Evolutionary conservation across 2,329 filamentous ascomycete genomes (phyloP).

Genomic region (Colletotrichum sp.): DNA sequence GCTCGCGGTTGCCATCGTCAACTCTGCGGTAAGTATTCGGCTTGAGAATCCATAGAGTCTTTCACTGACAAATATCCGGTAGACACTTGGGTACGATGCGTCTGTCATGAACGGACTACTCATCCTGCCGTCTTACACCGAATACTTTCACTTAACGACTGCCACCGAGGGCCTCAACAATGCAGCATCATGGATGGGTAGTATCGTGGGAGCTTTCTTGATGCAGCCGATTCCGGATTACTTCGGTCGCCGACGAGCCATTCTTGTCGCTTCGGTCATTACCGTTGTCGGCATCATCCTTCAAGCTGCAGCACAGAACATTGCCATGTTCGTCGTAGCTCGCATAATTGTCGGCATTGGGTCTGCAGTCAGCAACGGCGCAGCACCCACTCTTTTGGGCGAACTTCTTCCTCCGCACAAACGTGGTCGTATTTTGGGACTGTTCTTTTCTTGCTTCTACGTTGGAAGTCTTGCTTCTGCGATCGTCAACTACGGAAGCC

Average conservation of each 20-base stretch:
- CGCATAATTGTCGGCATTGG: conserved; percentile 55
- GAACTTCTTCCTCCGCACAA: conserved; percentile 48
- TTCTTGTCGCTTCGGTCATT: conserved; percentile 42
- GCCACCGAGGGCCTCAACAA: conserved; percentile 61
- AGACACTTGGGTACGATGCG: conserved; percentile 44
- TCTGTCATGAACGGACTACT: conserved; percentile 63
- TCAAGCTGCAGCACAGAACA: conserved; percentile 53
- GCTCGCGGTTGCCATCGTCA: conserved; percentile 11
- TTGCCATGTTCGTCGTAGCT: conserved; percentile 54
- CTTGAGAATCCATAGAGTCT: fast-evolving
- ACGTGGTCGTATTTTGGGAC: conserved; percentile 23
- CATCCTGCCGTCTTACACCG: conserved; percentile 59
- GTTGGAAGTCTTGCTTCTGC: conserved; percentile 32
- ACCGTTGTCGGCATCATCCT: conserved; percentile 50
- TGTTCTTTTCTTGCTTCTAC: conserved; percentile 29
- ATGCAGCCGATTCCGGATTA: conserved; percentile 46
- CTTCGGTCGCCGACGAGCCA: conserved; percentile 46
- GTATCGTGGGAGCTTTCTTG: conserved; percentile 47
- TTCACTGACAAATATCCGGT: not conserved
- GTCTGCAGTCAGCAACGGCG: conserved; percentile 43
- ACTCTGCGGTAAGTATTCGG: not conserved
- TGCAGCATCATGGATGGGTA: conserved; percentile 59
- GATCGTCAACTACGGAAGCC: conserved; percentile 35
- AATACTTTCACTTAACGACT: conserved; percentile 60
- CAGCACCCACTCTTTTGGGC: conserved; percentile 51